A percentile compares a stretch with the other conserved stretches of the same genome.
Evolutionary conservation across 257 asterid genomes (phyloP).

Genomic region (Handroanthus guayacan): DNA sequence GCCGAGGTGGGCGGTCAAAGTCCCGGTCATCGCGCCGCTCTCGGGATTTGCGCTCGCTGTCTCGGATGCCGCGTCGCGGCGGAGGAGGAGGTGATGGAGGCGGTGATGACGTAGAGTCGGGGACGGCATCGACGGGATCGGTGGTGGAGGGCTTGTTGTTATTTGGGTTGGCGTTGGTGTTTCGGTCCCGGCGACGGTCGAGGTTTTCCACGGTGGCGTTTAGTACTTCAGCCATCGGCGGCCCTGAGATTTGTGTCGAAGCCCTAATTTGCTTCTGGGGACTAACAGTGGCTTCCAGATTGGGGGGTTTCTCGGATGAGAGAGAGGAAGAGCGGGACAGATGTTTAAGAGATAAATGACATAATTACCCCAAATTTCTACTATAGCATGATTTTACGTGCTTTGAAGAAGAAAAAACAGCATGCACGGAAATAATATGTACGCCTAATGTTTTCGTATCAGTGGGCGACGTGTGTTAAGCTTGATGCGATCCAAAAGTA

Average conservation of each 20-base stretch:
- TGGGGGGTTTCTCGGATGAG: conserved; percentile 25
- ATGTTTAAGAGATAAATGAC: background rate
- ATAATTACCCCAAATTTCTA: background rate
- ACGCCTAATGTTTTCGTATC: too few species aligned
- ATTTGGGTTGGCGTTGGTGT: conserved; percentile 12
- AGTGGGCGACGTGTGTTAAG: too few species aligned
- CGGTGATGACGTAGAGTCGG: conserved; percentile 49
- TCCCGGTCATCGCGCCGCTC: conserved; percentile 86
- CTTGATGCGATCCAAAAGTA: too few species aligned
- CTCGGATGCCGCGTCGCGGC: conserved; percentile 57
- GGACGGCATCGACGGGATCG: conserved; percentile 43
- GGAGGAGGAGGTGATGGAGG: conserved; percentile 72
- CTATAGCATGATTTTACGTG: too few species aligned
- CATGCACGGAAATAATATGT: too few species aligned
- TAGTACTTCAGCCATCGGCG: conserved; percentile 52
- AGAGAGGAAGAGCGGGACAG: background rate
- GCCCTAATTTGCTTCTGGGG: conserved; percentile 39
- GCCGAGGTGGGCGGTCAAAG: conserved; percentile 68
- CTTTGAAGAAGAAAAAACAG: too few species aligned
- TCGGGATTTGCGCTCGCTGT: conserved; percentile 73
- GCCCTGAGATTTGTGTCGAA: conserved; percentile 20
- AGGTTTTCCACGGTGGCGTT: conserved; percentile 41
- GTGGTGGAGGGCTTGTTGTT: conserved; percentile 46
- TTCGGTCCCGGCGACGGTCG: conserved; percentile 39
- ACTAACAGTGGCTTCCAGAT: conserved; percentile 34